Evolutionary conservation across 2,329 filamentous ascomycete genomes (phyloP).

Genomic region (Epicoccum nigrum): DNA sequence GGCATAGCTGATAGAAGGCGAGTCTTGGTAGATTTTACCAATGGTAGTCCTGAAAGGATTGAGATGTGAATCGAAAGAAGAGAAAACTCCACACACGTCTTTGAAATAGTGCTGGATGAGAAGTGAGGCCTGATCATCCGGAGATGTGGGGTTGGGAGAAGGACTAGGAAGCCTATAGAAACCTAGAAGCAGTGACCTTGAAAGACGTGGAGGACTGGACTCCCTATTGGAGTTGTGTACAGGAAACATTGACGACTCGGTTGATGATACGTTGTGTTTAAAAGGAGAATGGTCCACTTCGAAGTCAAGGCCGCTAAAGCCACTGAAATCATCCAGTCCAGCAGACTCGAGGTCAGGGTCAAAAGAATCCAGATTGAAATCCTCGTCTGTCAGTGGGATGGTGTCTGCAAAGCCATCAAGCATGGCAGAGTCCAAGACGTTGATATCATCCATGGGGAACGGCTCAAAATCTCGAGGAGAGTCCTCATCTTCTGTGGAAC

Average conservation of each 20-base stretch:
- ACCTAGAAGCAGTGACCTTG: constrained; percentile 48
- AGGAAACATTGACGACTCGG: constrained; percentile 17
- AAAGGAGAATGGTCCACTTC: constrained; percentile 28
- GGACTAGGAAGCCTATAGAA: constrained; percentile 46
- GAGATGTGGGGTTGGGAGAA: constrained; percentile 42
- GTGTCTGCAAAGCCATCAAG: constrained; percentile 34
- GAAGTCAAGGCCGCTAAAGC: constrained; percentile 28
- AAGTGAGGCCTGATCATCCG: constrained; percentile 59
- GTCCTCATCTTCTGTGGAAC: constrained; percentile 34
- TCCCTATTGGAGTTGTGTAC: constrained; percentile 27
- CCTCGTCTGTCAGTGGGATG: constrained; percentile 30
- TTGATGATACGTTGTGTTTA: constrained; percentile 25
- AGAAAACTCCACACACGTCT: constrained; percentile 66
- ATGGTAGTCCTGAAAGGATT: constrained; percentile 67
- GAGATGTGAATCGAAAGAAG: constrained; percentile 67
- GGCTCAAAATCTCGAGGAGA: constrained; percentile 34
- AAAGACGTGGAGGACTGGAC: constrained; percentile 38
- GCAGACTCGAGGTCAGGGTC: constrained; percentile 37
- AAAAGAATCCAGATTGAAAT: constrained; percentile 35
- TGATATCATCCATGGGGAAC: constrained; percentile 34
- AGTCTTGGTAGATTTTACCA: constrained; percentile 63
- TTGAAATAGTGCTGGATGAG: constrained; percentile 69
- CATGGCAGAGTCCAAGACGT: constrained; percentile 30
- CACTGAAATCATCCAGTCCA: constrained; percentile 8
- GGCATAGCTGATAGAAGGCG: constrained; percentile 63